Conservation (phyloP, 2,329 filamentous ascomycete genomes). For the Apiospora sp. region DNA sequence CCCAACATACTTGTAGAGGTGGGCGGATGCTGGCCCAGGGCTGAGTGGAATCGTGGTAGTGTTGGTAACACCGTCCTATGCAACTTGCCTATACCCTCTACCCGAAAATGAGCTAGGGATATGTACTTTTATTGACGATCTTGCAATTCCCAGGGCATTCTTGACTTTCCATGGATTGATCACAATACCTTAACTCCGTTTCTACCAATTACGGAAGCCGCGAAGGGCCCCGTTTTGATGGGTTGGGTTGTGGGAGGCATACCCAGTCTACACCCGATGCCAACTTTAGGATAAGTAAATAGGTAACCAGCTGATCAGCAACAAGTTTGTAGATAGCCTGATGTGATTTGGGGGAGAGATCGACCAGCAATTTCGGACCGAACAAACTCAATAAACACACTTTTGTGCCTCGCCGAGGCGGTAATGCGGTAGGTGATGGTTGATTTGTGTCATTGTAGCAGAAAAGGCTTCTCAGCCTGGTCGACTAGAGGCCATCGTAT, state of each 20-base stretch:
- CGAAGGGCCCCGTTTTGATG: neutral
- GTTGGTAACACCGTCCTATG: neutral
- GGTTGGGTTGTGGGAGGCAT: neutral
- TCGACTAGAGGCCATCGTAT: neutral
- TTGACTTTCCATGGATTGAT: neutral
- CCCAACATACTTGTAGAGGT: neutral
- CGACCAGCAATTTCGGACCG: neutral
- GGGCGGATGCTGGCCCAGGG: neutral
- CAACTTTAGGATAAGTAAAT: no score
- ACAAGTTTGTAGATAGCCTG: neutral
- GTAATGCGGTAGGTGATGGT: no score
- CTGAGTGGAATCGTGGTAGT: neutral
- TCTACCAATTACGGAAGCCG: neutral
- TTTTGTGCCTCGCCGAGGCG: neutral
- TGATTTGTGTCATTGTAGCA: neutral
- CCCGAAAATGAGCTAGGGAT: neutral
- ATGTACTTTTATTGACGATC: neutral
- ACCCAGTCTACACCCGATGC: neutral
- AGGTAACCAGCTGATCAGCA: neutral
- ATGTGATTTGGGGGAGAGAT: neutral
- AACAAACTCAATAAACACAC: neutral
- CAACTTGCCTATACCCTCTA: neutral
- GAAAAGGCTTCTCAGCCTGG: neutral
- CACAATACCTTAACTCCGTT: neutral
- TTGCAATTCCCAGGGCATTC: neutral